A percentile compares a stretch with the other conserved stretches of the same genome.
These are phyloP conservation scores for Globisporangium heterothallicum DNA, from an alignment of 352 stramenopile species.

Conservation along the genomic window DNA sequence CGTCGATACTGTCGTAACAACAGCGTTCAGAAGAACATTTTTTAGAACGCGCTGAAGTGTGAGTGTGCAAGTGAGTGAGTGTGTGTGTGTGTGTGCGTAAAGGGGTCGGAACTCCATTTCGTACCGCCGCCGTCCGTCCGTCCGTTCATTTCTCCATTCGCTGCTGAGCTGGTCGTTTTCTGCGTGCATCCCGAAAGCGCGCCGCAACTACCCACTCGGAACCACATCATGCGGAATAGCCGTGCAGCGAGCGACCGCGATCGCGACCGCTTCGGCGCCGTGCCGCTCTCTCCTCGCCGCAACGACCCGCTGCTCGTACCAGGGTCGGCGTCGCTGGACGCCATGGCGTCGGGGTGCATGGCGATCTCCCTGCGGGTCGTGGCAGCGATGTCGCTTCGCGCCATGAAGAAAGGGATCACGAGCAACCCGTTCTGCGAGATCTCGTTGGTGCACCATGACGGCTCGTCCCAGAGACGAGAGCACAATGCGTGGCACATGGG, in stretches of 20 bases:
- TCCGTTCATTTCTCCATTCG: neutral
- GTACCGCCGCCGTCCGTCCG: neutral
- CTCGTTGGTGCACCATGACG: slow-evolving; percentile 58
- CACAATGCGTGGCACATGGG: slow-evolving; percentile 38
- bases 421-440: slow-evolving; percentile 71
- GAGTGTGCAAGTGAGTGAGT: too few species aligned
- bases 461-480: slow-evolving; percentile 17
- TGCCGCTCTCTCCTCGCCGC: slow-evolving; percentile 51
- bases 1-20: too few species aligned
- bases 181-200: neutral
- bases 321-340: slow-evolving; percentile 50
- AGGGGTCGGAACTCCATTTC: neutral
- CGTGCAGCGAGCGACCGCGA: slow-evolving; percentile 2
- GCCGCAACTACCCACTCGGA: too few species aligned
- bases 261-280: slow-evolving; percentile 30
- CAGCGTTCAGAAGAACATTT: too few species aligned
- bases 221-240: slow-evolving; percentile 11
- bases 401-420: slow-evolving; percentile 64
- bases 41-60: too few species aligned
- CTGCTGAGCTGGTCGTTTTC: too few species aligned
- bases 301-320: slow-evolving; percentile 56
- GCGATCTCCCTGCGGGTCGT: slow-evolving; percentile 55
- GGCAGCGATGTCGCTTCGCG: slow-evolving; percentile 44
- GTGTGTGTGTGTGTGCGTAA: too few species aligned
- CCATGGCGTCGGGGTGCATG: slow-evolving; percentile 51